phyloP scores from a whole-genome alignment of 2,329 filamentous ascomycete genomes.

The Diaporthe sp. region DNA sequence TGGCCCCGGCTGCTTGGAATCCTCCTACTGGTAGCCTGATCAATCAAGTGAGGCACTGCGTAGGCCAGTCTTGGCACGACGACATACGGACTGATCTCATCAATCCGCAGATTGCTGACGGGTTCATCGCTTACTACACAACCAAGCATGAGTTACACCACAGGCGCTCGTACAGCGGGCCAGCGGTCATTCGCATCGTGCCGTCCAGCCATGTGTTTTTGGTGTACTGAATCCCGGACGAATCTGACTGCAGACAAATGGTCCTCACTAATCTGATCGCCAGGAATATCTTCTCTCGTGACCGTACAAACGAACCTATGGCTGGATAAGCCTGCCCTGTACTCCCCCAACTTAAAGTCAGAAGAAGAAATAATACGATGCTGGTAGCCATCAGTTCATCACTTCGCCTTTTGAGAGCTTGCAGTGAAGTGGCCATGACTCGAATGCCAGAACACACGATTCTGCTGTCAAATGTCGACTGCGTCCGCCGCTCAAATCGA shows the following conservation, averaged over 20 bases:
- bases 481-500: background rate
- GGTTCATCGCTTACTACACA: background rate
- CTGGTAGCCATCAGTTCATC: background rate
- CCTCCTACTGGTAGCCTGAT: background rate
- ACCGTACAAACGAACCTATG: background rate
- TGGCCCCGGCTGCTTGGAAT: background rate
- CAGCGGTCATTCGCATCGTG: background rate
- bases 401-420: background rate
- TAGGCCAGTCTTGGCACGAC: slow-evolving; percentile 5
- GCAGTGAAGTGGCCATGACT: background rate
- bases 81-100: background rate
- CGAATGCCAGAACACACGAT: background rate
- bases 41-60: background rate
- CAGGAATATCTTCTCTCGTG: background rate
- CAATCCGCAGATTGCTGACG: background rate
- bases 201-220: background rate
- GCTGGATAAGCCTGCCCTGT: background rate
- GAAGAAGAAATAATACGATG: background rate
- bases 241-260: background rate
- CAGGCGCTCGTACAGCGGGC: too few species aligned
- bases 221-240: background rate
- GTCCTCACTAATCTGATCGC: background rate
- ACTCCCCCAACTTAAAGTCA: background rate
- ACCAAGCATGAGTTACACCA: background rate
- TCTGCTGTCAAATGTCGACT: background rate